A percentile compares a stretch with the other conserved stretches of the same genome.
Conservation (phyloP, 805 yeast genomes). For the Teunomyces barrocoloradensis region DNA sequence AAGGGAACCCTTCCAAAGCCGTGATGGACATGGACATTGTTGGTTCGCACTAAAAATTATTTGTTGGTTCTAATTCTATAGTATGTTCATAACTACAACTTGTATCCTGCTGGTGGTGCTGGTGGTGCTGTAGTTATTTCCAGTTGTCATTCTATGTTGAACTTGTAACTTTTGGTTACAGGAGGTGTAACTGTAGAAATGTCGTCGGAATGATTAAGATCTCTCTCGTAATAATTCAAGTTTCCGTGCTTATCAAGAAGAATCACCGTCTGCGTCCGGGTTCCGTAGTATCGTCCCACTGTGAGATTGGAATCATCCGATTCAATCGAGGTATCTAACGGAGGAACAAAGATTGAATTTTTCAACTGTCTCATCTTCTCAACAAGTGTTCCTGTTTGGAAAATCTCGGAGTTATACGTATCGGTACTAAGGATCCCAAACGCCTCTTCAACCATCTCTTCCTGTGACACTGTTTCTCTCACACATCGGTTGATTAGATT, state of each 20-base stretch:
- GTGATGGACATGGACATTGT: not conserved
- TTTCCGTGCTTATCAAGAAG: constrained; percentile 51
- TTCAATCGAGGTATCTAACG: constrained; percentile 35
- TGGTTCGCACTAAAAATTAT: no score
- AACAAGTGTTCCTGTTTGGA: constrained; percentile 12
- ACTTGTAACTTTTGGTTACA: constrained; percentile 4
- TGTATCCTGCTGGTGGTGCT: not conserved
- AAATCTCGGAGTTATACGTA: constrained; percentile 34
- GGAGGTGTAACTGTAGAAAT: not conserved
- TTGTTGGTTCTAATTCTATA: constrained; percentile 1
- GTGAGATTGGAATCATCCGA: constrained; percentile 8
- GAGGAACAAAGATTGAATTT: constrained; percentile 71
- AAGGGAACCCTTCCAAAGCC: constrained; percentile 10
- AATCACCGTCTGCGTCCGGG: constrained; percentile 82
- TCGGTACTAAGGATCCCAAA: constrained; percentile 52
- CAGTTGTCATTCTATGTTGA: constrained; percentile 1
- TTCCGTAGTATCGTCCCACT: constrained; percentile 69
- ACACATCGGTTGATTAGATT: constrained; percentile 19
- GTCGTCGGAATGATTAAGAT: constrained; percentile 50
- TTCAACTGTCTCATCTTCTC: constrained; percentile 42
- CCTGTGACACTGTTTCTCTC: constrained; percentile 22
- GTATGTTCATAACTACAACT: not conserved
- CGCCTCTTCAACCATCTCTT: constrained; percentile 46
- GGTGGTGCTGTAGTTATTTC: not conserved
- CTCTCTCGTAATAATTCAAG: constrained; percentile 61